Evolutionary conservation across 257 asterid species (phyloP), one percentile per base, ranked within the genome.

Genomic region (Knoxia roxburghii): DNA sequence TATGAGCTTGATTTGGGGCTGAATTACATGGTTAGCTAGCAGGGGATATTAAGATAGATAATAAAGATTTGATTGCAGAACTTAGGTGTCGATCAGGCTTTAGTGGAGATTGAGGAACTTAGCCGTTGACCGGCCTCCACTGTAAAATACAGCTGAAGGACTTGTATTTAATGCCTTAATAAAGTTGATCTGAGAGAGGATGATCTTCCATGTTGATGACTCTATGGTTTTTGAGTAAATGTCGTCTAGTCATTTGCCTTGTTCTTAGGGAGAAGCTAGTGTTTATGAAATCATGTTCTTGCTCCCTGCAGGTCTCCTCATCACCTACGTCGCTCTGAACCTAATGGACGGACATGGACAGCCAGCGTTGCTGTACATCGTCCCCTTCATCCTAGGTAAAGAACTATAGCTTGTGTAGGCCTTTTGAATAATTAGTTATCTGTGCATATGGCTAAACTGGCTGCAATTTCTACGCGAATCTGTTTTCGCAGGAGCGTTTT

Each of bases 321-420:
- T 85, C 12, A 94, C 99, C 26, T 94, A 94, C 37, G 88, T 90
- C 80, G 99, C 96, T 33, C 86, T 94, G 67, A 90, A 85, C 81
- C 69, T 94, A 88, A 94, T 88, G 96, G 96, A 90, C 55, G 99
- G 99, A 61, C 95, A 88, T 57, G 99, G 99, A 54, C 97, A 94
- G 59, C 99, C 99, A 17, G 99, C 97, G 35, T 76, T 94, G 85
- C 99, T 94, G 37, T 94, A 94, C 79, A 94, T 94, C 48, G 99
- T 94, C n/a, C 99, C 99, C 13, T 90, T 86, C 86, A 94, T 93
- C 1, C 77, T 94, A 74, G 96, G 99, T 94, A 76, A n/a, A 80
- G 43, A 57, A 33, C n/a, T n/a, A 18, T 30, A 33, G 54, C 71
- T 39, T 30, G 49, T 46, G 24, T 59, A n/a, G n/a, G n/a, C n/a